phyloP scores from a whole-genome alignment of 2,329 filamentous ascomycete species.

The Torrubiellomyces zombiae region DNA sequence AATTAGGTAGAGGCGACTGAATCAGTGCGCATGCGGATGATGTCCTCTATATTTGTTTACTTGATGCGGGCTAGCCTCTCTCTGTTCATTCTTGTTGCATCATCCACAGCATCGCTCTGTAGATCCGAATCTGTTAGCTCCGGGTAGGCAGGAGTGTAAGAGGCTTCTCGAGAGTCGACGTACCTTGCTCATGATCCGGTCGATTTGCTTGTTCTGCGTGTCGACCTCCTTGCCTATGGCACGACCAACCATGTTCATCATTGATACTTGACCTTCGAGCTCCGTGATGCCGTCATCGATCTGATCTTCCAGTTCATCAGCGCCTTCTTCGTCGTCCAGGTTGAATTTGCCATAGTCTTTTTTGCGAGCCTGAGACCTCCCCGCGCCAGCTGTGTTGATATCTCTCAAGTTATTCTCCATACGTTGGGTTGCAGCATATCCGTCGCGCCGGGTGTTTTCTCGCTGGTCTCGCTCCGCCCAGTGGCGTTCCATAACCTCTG shows the following conservation, averaged over 20 bases:
- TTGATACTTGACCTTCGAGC: conserved; percentile 52
- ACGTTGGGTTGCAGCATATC: conserved; percentile 32
- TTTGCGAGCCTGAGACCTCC: conserved; percentile 17
- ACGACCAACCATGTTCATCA: conserved; percentile 55
- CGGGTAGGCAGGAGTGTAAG: not conserved
- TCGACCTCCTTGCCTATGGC: conserved; percentile 64
- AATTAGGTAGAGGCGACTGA: no score
- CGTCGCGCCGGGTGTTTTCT: conserved; percentile 40
- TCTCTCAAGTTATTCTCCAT: conserved; percentile 34
- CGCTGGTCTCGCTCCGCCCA: conserved; percentile 48
- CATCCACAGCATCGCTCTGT: conserved; percentile 69
- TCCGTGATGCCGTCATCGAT: conserved; percentile 46
- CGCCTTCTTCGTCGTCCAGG: conserved; percentile 53
- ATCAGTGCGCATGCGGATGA: no score
- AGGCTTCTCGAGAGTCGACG: conserved; percentile 7
- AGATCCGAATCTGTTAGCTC: conserved; percentile 14
- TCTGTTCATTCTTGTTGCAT: conserved; percentile 64
- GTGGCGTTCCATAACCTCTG: conserved; percentile 52
- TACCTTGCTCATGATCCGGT: conserved; percentile 64
- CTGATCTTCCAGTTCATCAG: conserved; percentile 26
- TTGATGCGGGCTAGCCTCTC: conserved; percentile 49
- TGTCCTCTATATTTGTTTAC: conserved; percentile 7
- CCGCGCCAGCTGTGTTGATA: conserved; percentile 14
- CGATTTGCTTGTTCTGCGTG: conserved; percentile 58
- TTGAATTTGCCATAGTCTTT: conserved; percentile 47